Percentiles rank a stretch among this genome's conserved stretches.
These are phyloP conservation scores for Mollisiaceae sp. DNA, from an alignment of 2,329 filamentous ascomycete species.

Conservation along the genomic window DNA sequence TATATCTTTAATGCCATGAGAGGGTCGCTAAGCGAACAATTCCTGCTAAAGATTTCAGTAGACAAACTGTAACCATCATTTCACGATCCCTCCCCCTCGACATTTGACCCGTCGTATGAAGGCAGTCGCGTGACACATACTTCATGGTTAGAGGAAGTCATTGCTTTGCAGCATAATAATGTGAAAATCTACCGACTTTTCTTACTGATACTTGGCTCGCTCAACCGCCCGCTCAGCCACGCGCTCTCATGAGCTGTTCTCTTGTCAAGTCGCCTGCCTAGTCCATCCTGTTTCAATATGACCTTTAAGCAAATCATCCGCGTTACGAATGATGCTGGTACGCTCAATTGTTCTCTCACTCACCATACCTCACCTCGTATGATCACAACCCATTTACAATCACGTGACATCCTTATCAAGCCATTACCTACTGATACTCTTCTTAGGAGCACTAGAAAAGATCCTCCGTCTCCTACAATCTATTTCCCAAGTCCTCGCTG, in stretches of 20 bases:
- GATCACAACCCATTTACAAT: neutral
- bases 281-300: neutral
- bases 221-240: too few relatives aligned
- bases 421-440: neutral
- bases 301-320: constrained; percentile 30
- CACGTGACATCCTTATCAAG: neutral
- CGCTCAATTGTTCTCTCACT: neutral
- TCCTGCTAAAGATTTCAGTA: neutral
- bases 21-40: neutral
- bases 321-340: constrained; percentile 39
- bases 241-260: neutral
- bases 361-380: constrained; percentile 6
- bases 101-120: neutral
- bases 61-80: neutral
- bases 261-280: neutral
- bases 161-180: neutral
- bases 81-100: neutral
- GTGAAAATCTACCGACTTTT: neutral
- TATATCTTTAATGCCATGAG: neutral
- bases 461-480: constrained; percentile 63
- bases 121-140: neutral
- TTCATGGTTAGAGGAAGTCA: neutral
- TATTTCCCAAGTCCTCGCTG: constrained; percentile 53
- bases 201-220: neutral
- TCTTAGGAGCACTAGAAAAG: constrained; percentile 63